Conservation (phyloP, 1,284 basidiomycete genomes). For the Leccinum subrobustum region DNA sequence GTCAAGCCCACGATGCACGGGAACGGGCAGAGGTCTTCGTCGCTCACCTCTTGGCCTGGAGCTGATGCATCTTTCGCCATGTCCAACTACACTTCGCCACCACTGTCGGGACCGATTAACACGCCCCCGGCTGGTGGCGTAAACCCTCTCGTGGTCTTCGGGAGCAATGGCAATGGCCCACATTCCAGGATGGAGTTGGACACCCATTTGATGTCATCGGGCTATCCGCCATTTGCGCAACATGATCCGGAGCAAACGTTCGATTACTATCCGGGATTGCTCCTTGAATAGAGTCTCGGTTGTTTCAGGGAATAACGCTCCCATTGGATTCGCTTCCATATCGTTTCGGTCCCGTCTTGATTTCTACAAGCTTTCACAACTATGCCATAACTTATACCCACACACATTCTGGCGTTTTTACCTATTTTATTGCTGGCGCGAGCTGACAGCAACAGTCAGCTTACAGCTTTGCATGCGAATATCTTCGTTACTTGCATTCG, state of each 20-base stretch:
- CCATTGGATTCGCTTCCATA: not conserved
- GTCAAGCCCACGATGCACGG: constrained; percentile 34
- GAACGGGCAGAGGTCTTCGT: constrained; percentile 30
- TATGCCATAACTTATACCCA: constrained; percentile 23
- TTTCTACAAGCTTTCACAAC: constrained; percentile 9
- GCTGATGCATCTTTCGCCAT: constrained; percentile 23
- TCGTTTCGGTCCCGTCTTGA: not conserved
- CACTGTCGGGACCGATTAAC: constrained; percentile 19
- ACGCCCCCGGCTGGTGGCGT: constrained; percentile 21
- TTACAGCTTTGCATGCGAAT: constrained; percentile 5
- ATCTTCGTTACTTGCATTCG: constrained; percentile 12
- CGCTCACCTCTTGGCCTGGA: constrained; percentile 31
- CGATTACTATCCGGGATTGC: constrained; percentile 43
- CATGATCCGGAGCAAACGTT: constrained; percentile 36
- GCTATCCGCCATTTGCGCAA: constrained; percentile 29
- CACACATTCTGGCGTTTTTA: constrained; percentile 3
- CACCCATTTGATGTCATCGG: constrained; percentile 19
- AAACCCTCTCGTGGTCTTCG: constrained; percentile 28
- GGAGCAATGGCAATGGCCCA: constrained; percentile 7
- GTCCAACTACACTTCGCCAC: constrained; percentile 34
- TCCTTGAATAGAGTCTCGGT: constrained; percentile 44
- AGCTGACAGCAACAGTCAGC: constrained; percentile 6
- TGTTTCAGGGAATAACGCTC: constrained; percentile 45
- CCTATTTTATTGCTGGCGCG: constrained; percentile 1
- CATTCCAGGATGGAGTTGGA: constrained; percentile 29